Base-by-base conservation (phyloP, 306 rosid genomes). In the Mucuna pruriens region DNA sequence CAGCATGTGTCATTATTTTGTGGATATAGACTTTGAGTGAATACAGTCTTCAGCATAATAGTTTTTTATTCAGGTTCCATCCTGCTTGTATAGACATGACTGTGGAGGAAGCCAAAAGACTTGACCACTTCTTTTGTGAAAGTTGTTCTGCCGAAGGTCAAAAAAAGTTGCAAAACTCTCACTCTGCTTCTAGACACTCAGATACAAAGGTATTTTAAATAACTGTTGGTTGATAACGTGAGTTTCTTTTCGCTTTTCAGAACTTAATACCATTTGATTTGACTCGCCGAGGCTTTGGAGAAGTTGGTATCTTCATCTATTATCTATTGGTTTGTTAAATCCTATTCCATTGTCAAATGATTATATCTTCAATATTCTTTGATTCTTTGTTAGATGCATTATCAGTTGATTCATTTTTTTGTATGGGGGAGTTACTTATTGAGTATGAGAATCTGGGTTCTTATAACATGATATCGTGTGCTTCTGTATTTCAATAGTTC, bases 81-180 rank as follows among this genome's bases (percentile, higher is more conserved):
- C 99, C 99, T 87, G 91, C 92, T 83, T 96, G 99, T 90, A 92
- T 96, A 90, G 97, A 96, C 92, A 96, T 96, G 99, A 89, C 92
- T 65, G 89, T 83, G 57, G 97, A 96, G 88, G 98, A 96, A 86
- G 98, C 99, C 44, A 79, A 91, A 80, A 86, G 94, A 85, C 94
- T 96, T 22, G 98, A 96, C 57, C 92, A 90, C 88, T 96, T 96
- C 88, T 96, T 84, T 75, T 96, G 99, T 79, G 99, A 93, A 87
- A 70, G 85, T 74, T 95, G 99, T 80, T 95, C 98, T 36, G 87
- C 95, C 0, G 98, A 93, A 89, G 90, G 91, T 87, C 99, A 88
- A 87, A 92, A 93, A 71, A 89, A 90, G 90, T 84, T 96, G 92
- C 94, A 89, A 84, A 93, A 88, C 85, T 88, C 95, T 39, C 92